Percentiles rank a stretch among this genome's conserved stretches.
These are phyloP conservation scores for Collybia mongolica DNA, from an alignment of 768 basidiomycete species.

Conservation along the genomic window DNA sequence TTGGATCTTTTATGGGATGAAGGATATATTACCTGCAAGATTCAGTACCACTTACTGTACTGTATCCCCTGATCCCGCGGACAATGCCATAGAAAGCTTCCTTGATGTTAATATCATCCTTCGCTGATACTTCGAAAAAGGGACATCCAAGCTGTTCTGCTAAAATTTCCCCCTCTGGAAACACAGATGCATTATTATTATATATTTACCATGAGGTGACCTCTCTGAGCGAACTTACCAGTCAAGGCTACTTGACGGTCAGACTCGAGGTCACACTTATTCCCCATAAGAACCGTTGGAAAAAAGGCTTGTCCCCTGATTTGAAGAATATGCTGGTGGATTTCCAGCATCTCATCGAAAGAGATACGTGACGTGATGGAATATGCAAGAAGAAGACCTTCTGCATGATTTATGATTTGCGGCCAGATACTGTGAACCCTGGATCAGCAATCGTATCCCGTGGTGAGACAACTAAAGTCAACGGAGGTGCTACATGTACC, in stretches of 20 bases:
- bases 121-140: neutral
- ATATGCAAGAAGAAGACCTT: neutral
- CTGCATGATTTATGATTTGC: neutral
- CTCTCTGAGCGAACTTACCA: neutral
- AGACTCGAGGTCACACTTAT: neutral
- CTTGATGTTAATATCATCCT: neutral
- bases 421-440: neutral
- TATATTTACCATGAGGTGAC: neutral
- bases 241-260: neutral
- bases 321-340: neutral
- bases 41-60: neutral
- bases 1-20: too few relatives aligned
- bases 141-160: neutral
- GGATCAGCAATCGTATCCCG: too few relatives aligned
- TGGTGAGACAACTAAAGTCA: neutral
- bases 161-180: neutral
- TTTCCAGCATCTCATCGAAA: neutral
- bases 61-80: neutral
- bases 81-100: neutral
- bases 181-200: too few relatives aligned
- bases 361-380: neutral
- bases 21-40: too few relatives aligned
- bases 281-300: neutral
- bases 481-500: neutral
- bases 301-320: neutral